phyloP scores from a whole-genome alignment of 1,284 basidiomycete species.

The Ustilago nuda region DNA sequence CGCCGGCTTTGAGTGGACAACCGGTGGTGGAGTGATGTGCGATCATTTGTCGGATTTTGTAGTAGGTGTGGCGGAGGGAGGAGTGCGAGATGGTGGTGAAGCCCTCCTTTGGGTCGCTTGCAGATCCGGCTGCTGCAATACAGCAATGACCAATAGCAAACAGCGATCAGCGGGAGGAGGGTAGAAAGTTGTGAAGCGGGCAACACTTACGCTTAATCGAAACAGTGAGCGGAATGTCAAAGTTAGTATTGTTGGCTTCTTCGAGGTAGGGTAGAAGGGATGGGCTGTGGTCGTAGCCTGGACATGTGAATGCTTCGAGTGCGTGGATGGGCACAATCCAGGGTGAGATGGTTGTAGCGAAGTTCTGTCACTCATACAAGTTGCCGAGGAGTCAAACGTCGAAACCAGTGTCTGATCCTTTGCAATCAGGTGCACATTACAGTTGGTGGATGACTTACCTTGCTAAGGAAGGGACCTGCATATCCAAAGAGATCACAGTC shows the following conservation, averaged over 20 bases:
- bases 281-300: conserved; percentile 32
- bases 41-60: conserved; percentile 44
- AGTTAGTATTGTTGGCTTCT: conserved; percentile 34
- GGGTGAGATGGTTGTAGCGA: conserved; percentile 48
- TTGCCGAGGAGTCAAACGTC: background rate
- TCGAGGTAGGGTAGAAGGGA: conserved; percentile 33
- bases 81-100: conserved; percentile 18
- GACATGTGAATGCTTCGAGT: conserved; percentile 33
- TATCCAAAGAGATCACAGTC: background rate
- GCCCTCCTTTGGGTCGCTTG: background rate
- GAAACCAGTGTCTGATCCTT: background rate
- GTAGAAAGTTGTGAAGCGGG: background rate
- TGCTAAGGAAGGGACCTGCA: conserved; percentile 36
- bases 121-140: background rate
- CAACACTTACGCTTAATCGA: conserved; percentile 14
- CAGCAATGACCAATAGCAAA: no score
- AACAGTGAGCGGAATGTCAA: conserved; percentile 35
- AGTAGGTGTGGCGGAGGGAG: conserved; percentile 39
- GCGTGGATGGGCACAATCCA: conserved; percentile 44
- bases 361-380: conserved; percentile 23
- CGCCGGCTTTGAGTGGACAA: conserved; percentile 31
- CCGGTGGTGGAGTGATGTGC: conserved; percentile 49
- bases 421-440: background rate
- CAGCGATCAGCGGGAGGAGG: no score
- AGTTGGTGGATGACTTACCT: conserved; percentile 10